Evolutionary conservation across 805 yeast species (phyloP).

Genomic region (Zygosaccharomyces siamensis): DNA sequence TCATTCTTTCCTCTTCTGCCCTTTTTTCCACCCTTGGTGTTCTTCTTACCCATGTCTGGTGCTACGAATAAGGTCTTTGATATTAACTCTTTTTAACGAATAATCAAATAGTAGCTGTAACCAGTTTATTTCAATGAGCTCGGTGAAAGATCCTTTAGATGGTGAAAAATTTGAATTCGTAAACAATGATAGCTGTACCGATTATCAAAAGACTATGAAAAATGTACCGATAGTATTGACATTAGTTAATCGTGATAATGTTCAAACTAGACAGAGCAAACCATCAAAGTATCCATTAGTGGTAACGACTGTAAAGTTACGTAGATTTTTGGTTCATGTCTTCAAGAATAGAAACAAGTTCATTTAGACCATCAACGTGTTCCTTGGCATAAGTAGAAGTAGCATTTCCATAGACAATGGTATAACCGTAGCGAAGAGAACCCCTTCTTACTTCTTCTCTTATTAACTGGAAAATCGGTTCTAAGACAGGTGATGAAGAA

Average conservation of each 20-base stretch:
- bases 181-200: not conserved
- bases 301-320: not conserved
- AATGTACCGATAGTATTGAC: not conserved
- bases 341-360: conserved; percentile 50
- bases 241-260: not conserved
- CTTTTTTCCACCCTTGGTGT: conserved; percentile 73
- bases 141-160: not conserved
- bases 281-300: too few relatives aligned
- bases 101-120: not conserved
- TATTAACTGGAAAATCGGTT: conserved; percentile 55
- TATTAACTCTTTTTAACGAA: not conserved
- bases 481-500: conserved; percentile 63
- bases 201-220: not conserved
- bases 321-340: conserved; percentile 3
- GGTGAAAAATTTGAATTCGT: conserved; percentile 7
- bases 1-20: conserved; percentile 98
- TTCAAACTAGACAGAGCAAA: too few relatives aligned
- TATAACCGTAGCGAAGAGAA: conserved; percentile 44
- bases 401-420: conserved; percentile 55
- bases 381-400: conserved; percentile 55
- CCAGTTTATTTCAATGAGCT: not conserved
- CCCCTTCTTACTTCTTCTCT: conserved; percentile 39
- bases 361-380: conserved; percentile 65
- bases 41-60: conserved; percentile 35
- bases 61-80: not conserved